Evolutionary conservation across 2,329 filamentous ascomycete species (phyloP), one percentile per base, ranked within the genome.

Genomic region (Tolypocladium cylindrosporum): DNA sequence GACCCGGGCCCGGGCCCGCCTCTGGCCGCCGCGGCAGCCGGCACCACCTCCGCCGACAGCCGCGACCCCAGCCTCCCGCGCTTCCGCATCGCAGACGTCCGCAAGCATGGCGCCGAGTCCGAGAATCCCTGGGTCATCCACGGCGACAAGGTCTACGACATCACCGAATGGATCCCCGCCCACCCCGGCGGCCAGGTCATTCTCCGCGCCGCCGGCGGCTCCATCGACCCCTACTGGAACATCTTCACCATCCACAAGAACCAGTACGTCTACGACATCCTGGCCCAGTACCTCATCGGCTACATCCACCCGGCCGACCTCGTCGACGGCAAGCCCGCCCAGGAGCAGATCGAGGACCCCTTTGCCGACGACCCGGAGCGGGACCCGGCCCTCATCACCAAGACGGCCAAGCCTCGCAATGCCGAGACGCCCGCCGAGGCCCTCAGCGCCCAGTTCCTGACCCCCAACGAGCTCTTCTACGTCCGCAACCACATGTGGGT

Each of bases 171-270:
- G 83, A 72, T 88, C 27, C 73, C 76, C 1, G 83, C 79, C 1
- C 86, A 89, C 65, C 86, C 86, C 0, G 86, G 86, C 4, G 86
- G 86, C 48, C 81, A 87, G 56, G 83, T 89, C 16, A 89, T 89
- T 59, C 74, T 88, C 10, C 79, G 82, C 37, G 86, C 86, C 1
- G 84, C 83, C 1, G 86, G 86, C 4, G 80, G 81, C 42, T 81
- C 79, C 57, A 80, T 89, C 55, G 85, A 89, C 55, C 79, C 81
- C 0, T 88, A 87, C 70, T 89, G 86, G 86, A 76, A 87, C 59
- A 86, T 89, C 56, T 89, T 89, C 67, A 77, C 79, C 53, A 88
- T 88, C 59, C 86, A 89, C 73, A 85, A 88, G 67, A 77, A 79
- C 21, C 75, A 82, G 48, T 82, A 88, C 60, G 84, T 88, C 7